A percentile compares a stretch with the other conserved stretches of the same genome.
phyloP scores from a whole-genome alignment of 306 rosid species.

The Mimosa bimucronata region DNA sequence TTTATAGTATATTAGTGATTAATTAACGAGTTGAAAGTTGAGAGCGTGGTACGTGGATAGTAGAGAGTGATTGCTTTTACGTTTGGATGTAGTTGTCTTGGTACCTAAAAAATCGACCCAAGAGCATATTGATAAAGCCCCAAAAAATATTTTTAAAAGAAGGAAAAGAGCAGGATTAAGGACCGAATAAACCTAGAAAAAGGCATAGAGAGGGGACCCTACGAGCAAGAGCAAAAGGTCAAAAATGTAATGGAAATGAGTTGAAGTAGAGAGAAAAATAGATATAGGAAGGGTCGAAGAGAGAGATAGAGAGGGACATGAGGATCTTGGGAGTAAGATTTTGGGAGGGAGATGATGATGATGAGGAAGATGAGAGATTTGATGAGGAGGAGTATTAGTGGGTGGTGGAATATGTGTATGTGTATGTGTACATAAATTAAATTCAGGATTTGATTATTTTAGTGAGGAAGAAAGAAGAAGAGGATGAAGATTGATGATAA shows the following conservation, averaged over 20 bases:
- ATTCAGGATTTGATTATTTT: too few relatives aligned
- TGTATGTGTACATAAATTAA: too few relatives aligned
- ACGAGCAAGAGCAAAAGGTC: constrained; percentile 38
- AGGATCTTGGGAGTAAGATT: constrained; percentile 39
- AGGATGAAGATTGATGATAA: not conserved
- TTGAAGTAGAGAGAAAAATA: constrained; percentile 21
- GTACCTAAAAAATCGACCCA: constrained; percentile 1
- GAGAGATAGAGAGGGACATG: constrained; percentile 35
- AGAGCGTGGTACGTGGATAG: not conserved
- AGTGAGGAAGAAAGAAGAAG: not conserved
- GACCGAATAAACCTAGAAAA: constrained; percentile 16
- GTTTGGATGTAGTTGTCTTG: not conserved
- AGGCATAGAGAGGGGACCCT: constrained; percentile 8
- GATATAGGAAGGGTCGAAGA: constrained; percentile 22
- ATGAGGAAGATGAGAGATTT: not conserved
- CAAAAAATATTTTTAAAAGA: not conserved
- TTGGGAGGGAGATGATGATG: constrained; percentile 35
- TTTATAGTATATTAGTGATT: not conserved
- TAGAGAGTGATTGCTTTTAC: not conserved
- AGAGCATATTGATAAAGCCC: not conserved
- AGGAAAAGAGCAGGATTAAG: not conserved
- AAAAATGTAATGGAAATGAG: constrained; percentile 15
- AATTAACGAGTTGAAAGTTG: not conserved
- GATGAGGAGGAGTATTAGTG: not conserved
- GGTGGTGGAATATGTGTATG: too few relatives aligned